Conservation (phyloP, 1,139 yeast genomes). For the Debaryomycetaceae sp. region DNA sequence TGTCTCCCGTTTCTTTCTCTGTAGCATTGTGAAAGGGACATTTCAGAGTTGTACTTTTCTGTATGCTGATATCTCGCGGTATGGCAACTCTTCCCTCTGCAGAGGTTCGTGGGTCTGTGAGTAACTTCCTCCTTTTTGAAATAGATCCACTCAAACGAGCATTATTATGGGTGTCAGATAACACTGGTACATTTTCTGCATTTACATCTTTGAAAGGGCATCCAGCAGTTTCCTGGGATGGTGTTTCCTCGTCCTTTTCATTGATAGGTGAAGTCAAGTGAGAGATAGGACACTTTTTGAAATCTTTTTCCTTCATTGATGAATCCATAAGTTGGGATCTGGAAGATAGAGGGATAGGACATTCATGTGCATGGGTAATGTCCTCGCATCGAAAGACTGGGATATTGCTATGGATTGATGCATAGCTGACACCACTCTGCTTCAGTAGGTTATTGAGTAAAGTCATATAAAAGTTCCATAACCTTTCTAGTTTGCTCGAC, state of each 20-base stretch:
- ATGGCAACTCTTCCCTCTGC: neutral
- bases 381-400: slow-evolving; percentile 22
- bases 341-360: slow-evolving; percentile 12
- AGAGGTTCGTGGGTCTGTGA: neutral
- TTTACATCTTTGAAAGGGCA: neutral
- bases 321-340: slow-evolving; percentile 1
- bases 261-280: slow-evolving; percentile 27
- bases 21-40: neutral
- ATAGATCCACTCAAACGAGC: neutral
- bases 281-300: slow-evolving; percentile 28
- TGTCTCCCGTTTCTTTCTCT: neutral
- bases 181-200: neutral
- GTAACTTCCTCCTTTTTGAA: neutral
- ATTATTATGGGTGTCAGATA: neutral
- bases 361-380: slow-evolving; percentile 8
- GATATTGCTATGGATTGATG: slow-evolving; percentile 33
- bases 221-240: neutral
- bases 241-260: neutral
- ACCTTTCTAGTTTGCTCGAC: slow-evolving; percentile 26
- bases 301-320: slow-evolving; percentile 6
- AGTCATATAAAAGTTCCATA: slow-evolving; percentile 43
- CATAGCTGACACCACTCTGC: slow-evolving; percentile 28
- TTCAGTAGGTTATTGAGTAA: slow-evolving; percentile 31
- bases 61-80: neutral
- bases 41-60: slow-evolving; percentile 1